phyloP scores from a whole-genome alignment of 2,329 filamentous ascomycete genomes.

The Myriosclerotinia scirpicola region DNA sequence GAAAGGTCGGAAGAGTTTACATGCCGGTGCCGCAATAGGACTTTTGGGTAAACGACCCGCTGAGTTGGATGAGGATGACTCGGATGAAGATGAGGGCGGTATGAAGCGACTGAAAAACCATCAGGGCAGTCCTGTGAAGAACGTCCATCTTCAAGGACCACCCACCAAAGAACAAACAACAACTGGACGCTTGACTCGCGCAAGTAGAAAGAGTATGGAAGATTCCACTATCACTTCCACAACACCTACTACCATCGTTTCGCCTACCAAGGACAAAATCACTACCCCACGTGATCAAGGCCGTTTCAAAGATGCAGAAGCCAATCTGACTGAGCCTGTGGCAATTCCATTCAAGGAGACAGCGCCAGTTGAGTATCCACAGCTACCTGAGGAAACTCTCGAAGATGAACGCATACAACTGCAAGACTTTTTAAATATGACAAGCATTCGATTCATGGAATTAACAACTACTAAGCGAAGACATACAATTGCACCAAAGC shows the following conservation, averaged over 20 bases:
- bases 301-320: conserved; percentile 55
- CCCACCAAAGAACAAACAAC: conserved; percentile 66
- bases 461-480: conserved; percentile 92
- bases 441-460: conserved; percentile 97
- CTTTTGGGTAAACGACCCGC: conserved; percentile 71
- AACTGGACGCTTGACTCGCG: conserved; percentile 57
- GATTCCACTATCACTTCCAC: conserved; percentile 41
- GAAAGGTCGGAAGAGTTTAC: conserved; percentile 71
- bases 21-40: conserved; percentile 71
- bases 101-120: conserved; percentile 71
- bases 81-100: conserved; percentile 59
- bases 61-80: conserved; percentile 66
- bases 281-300: conserved; percentile 58
- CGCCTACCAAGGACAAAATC: conserved; percentile 49
- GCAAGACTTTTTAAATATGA: conserved; percentile 92
- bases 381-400: conserved; percentile 42
- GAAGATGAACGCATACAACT: conserved; percentile 69
- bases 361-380: conserved; percentile 49
- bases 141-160: conserved; percentile 66
- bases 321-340: conserved; percentile 43
- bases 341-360: conserved; percentile 47
- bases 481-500: conserved; percentile 69
- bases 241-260: conserved; percentile 48
- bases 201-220: conserved; percentile 50
- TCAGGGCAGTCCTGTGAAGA: conserved; percentile 75